phyloP scores from a whole-genome alignment of 805 yeast species.

The Lipomyces kockii region DNA sequence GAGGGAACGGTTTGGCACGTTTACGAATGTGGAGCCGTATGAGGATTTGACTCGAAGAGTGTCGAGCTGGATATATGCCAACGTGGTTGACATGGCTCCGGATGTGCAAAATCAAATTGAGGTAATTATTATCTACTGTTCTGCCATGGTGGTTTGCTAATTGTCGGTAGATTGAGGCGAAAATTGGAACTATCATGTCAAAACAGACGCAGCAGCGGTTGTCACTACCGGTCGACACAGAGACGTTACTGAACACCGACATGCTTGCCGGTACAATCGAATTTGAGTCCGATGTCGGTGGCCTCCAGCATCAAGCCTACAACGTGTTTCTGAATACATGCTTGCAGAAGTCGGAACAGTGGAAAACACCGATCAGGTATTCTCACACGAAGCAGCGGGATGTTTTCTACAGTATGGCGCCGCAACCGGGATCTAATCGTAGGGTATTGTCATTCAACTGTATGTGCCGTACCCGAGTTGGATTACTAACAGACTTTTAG shows the following conservation, averaged over 20 bases:
- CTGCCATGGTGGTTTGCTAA: not conserved
- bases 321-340: slow-evolving; percentile 19
- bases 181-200: slow-evolving; percentile 28
- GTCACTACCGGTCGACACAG: slow-evolving; percentile 34
- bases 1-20: slow-evolving; percentile 45
- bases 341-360: slow-evolving; percentile 11
- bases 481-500: not conserved
- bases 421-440: slow-evolving; percentile 8
- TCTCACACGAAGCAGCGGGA: slow-evolving; percentile 12
- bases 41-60: slow-evolving; percentile 76
- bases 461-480: not conserved
- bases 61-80: slow-evolving; percentile 85
- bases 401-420: slow-evolving; percentile 1
- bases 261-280: slow-evolving; percentile 29
- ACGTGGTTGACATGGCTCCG: slow-evolving; percentile 52
- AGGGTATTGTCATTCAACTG: not conserved
- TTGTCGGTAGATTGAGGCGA: slow-evolving; percentile 46
- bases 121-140: not conserved
- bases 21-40: slow-evolving; percentile 73
- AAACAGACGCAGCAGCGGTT: slow-evolving; percentile 25
- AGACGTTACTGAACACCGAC: slow-evolving; percentile 32
- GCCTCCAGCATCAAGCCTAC: slow-evolving; percentile 27
- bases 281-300: slow-evolving; percentile 33
- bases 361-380: slow-evolving; percentile 16
- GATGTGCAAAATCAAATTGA: slow-evolving; percentile 27